Conservation (phyloP, 73 alveolate species). For the Stentor coeruleus region DNA sequence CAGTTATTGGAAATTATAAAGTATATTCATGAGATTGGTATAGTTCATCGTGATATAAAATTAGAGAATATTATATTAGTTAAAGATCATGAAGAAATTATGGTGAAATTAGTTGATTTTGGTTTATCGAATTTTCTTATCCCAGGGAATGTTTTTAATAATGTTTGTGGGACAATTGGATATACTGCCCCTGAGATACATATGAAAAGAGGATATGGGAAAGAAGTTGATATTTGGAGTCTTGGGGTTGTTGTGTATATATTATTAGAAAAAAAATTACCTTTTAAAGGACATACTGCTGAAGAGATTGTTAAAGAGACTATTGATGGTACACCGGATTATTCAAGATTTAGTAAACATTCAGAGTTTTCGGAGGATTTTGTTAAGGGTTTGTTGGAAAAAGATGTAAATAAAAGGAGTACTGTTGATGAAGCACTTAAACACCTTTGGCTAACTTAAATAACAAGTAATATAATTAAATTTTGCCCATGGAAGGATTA, state of each 20-base stretch:
- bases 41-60: conserved; percentile 1
- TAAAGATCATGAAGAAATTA: neutral
- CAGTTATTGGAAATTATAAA: neutral
- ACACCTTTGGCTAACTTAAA: neutral
- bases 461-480: no score
- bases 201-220: conserved; percentile 33
- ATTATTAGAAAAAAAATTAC: conserved; percentile 39
- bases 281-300: conserved; percentile 31
- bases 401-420: neutral
- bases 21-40: neutral
- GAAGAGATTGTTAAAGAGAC: conserved; percentile 29
- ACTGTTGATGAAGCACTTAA: neutral
- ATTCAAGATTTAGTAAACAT: neutral
- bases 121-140: neutral
- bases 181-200: conserved; percentile 39
- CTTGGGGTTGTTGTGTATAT: conserved; percentile 67
- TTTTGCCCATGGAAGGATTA: no score
- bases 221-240: conserved; percentile 69
- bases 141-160: neutral
- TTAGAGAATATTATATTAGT: neutral
- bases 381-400: neutral
- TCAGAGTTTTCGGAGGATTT: neutral
- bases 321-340: neutral
- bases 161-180: neutral
- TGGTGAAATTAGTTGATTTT: neutral